These are phyloP conservation scores for Microbotryum violaceum DNA, from an alignment of 1,284 basidiomycete genomes.

Conservation along the genomic window DNA sequence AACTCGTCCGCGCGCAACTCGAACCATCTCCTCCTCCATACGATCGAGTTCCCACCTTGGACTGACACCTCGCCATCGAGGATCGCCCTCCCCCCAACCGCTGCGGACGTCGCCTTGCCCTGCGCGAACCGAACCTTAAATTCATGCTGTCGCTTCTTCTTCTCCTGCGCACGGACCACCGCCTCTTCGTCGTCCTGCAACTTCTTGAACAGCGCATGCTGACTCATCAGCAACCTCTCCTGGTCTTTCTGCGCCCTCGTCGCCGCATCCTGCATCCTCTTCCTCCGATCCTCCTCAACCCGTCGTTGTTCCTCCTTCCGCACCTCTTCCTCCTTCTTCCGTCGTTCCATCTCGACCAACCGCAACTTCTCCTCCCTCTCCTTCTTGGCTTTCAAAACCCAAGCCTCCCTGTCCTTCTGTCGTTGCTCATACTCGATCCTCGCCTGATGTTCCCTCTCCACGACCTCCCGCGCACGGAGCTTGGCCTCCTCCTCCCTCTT, in stretches of 20 bases:
- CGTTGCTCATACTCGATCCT: too few species aligned
- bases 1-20: neutral
- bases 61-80: neutral
- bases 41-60: conserved; percentile 3
- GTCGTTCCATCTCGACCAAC: neutral
- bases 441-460: neutral
- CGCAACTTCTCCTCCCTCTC: too few species aligned
- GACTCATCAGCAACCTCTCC: neutral
- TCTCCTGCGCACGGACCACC: neutral
- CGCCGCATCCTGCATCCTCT: too few species aligned
- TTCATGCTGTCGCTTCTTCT: neutral
- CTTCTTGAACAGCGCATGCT: neutral
- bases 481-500: neutral
- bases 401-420: too few species aligned
- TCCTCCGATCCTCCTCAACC: too few species aligned
- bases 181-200: neutral
- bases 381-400: too few species aligned
- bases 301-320: too few species aligned
- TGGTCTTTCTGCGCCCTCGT: neutral
- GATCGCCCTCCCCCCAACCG: too few species aligned
- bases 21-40: conserved; percentile 2
- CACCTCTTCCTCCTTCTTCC: too few species aligned
- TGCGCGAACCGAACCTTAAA: too few species aligned
- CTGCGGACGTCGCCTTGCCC: too few species aligned
- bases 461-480: neutral